A percentile compares a stretch with the other conserved stretches of the same genome.
Conservation (phyloP, 2,329 filamentous ascomycete genomes). For the Penicillium aurantiogriseum region DNA sequence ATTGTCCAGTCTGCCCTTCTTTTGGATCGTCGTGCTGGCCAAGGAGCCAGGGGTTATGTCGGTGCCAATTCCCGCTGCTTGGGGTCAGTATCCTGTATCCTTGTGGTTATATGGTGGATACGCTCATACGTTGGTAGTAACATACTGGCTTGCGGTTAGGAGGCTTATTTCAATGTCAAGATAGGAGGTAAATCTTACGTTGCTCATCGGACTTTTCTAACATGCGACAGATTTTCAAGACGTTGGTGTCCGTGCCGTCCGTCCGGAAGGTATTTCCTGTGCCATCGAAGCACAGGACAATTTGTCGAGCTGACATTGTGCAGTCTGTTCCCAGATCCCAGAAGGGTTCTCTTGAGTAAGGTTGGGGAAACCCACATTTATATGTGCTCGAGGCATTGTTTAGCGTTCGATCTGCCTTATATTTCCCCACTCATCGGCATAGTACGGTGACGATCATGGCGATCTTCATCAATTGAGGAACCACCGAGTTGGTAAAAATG, state of each 20-base stretch:
- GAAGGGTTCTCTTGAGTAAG: background rate
- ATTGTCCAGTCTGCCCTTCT: constrained; percentile 13
- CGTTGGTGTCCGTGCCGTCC: constrained; percentile 43
- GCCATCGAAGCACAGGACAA: constrained; percentile 40
- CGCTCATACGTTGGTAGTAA: constrained; percentile 29
- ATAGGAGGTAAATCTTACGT: constrained; percentile 4
- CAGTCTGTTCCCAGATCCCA: background rate
- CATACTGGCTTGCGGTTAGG: constrained; percentile 16
- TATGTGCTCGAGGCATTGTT: background rate
- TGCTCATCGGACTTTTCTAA: constrained; percentile 33
- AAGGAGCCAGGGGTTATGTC: constrained; percentile 32
- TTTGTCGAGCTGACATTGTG: constrained; percentile 1
- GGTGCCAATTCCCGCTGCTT: constrained; percentile 35
- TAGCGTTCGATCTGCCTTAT: background rate
- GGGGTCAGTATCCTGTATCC: background rate
- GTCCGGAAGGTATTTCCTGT: constrained; percentile 42
- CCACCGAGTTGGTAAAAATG: background rate
- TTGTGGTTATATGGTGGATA: background rate
- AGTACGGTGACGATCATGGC: constrained; percentile 1
- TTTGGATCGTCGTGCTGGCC: constrained; percentile 9
- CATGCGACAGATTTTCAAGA: constrained; percentile 44
- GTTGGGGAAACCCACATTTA: background rate
- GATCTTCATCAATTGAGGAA: background rate
- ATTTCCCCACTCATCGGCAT: constrained; percentile 1
- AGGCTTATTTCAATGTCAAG: no score